Evolutionary conservation across 2,329 filamentous ascomycete genomes (phyloP).

Genomic region (Aspergillus carbonarius): DNA sequence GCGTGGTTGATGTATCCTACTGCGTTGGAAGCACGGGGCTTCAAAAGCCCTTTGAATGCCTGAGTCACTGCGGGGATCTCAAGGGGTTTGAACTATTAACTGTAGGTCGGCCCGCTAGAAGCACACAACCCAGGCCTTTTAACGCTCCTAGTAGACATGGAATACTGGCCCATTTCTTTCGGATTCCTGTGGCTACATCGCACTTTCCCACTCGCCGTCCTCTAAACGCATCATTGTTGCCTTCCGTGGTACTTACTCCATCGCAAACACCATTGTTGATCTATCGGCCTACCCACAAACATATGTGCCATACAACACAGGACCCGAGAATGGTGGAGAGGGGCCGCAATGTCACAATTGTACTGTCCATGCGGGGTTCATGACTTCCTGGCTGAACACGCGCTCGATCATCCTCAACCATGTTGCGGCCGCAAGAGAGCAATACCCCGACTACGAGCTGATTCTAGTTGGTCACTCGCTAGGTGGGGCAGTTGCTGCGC

Average conservation of each 20-base stretch:
- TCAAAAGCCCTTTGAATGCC: slow-evolving; percentile 76
- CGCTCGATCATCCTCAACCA: slow-evolving; percentile 67
- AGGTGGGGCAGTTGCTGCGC: slow-evolving; percentile 84
- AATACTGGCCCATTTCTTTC: slow-evolving; percentile 83
- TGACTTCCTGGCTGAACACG: slow-evolving; percentile 77
- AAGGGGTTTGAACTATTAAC: slow-evolving; percentile 73
- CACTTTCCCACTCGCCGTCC: slow-evolving; percentile 69
- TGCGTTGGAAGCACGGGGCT: slow-evolving; percentile 87
- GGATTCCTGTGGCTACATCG: slow-evolving; percentile 92
- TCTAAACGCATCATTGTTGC: slow-evolving; percentile 72
- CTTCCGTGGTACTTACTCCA: slow-evolving; percentile 91
- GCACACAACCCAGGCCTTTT: neutral
- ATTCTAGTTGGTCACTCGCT: slow-evolving; percentile 87
- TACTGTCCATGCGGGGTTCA: slow-evolving; percentile 89
- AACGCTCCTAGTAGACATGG: slow-evolving; percentile 60
- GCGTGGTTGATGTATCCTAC: slow-evolving; percentile 90
- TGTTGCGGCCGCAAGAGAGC: slow-evolving; percentile 58
- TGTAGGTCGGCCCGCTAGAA: slow-evolving; percentile 34
- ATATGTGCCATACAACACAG: slow-evolving; percentile 79
- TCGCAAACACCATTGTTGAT: slow-evolving; percentile 88
- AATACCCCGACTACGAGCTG: slow-evolving; percentile 70
- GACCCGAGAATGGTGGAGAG: slow-evolving; percentile 41
- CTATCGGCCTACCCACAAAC: slow-evolving; percentile 84
- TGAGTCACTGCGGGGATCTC: slow-evolving; percentile 82
- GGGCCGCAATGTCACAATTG: slow-evolving; percentile 73